Conservation (phyloP, 2,329 filamentous ascomycete species). For the Fusarium burgessii region DNA sequence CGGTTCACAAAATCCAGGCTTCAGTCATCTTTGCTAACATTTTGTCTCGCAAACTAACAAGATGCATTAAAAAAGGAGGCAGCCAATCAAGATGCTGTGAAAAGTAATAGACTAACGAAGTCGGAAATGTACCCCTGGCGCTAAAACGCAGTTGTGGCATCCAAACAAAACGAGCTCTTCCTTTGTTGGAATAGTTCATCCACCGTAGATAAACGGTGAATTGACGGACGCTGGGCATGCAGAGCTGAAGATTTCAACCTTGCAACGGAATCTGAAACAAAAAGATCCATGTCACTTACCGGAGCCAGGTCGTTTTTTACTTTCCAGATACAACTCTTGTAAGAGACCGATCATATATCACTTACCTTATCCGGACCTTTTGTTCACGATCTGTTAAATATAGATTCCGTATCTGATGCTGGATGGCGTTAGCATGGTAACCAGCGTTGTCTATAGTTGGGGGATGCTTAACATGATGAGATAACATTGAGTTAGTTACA, state of each 20-base stretch:
- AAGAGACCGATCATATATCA: not conserved
- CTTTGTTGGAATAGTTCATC: constrained; percentile 26
- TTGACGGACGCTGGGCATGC: not conserved
- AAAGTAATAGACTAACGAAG: constrained; percentile 7
- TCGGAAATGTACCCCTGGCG: constrained; percentile 28
- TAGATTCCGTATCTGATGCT: not conserved
- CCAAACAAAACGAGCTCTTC: constrained; percentile 27
- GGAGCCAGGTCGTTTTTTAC: not conserved
- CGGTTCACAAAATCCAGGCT: not conserved
- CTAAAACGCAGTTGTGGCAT: constrained; percentile 37
- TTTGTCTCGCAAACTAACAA: not conserved
- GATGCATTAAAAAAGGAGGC: not conserved
- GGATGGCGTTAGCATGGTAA: not conserved
- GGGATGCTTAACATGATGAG: not conserved
- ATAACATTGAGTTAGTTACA: too few species aligned
- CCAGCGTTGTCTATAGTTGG: not conserved
- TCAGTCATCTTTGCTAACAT: not conserved
- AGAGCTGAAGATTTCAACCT: constrained; percentile 10
- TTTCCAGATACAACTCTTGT: not conserved
- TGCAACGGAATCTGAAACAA: constrained; percentile 21
- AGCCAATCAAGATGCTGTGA: constrained; percentile 3
- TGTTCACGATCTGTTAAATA: not conserved
- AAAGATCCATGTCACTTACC: not conserved
- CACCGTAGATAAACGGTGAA: constrained; percentile 17
- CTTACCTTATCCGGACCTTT: not conserved